phyloP scores from a whole-genome alignment of 108 stramenopile species.

The Skeletonema marinoi region DNA sequence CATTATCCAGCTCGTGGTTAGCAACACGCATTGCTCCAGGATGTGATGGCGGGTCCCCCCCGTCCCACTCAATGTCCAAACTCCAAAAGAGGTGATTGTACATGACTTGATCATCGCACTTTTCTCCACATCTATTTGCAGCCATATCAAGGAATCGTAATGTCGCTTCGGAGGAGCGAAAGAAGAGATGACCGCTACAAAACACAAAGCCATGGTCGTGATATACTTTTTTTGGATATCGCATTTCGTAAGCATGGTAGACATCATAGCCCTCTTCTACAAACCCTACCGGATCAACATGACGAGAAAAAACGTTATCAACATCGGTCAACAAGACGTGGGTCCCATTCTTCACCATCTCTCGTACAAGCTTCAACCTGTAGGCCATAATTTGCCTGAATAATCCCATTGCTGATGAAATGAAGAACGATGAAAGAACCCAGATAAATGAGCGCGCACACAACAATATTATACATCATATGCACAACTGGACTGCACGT shows the following conservation, averaged over 20 bases:
- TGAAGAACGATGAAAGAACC: too few species aligned
- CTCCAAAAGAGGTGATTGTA: conserved; percentile 37
- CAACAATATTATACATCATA: too few species aligned
- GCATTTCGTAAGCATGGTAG: conserved; percentile 50
- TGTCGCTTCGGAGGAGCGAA: conserved; percentile 37
- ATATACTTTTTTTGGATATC: conserved; percentile 37
- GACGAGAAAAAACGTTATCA: conserved; percentile 56
- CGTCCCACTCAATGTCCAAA: conserved; percentile 46
- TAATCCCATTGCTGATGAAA: not conserved
- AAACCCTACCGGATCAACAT: conserved; percentile 32
- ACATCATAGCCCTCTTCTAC: conserved; percentile 40
- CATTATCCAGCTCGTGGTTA: conserved; percentile 5
- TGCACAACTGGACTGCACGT: too few species aligned
- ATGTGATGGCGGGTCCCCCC: not conserved
- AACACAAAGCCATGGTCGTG: conserved; percentile 44
- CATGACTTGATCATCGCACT: conserved; percentile 63
- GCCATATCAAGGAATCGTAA: conserved; percentile 41
- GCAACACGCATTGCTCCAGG: not conserved
- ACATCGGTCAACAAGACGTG: conserved; percentile 55
- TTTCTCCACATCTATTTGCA: conserved; percentile 29
- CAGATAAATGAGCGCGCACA: too few species aligned
- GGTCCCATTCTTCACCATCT: conserved; percentile 36
- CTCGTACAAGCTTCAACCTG: conserved; percentile 32
- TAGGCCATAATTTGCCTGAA: conserved; percentile 4
- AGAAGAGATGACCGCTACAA: conserved; percentile 54